phyloP scores from a whole-genome alignment of 305 asterid genomes.

The Plantago coronopus region DNA sequence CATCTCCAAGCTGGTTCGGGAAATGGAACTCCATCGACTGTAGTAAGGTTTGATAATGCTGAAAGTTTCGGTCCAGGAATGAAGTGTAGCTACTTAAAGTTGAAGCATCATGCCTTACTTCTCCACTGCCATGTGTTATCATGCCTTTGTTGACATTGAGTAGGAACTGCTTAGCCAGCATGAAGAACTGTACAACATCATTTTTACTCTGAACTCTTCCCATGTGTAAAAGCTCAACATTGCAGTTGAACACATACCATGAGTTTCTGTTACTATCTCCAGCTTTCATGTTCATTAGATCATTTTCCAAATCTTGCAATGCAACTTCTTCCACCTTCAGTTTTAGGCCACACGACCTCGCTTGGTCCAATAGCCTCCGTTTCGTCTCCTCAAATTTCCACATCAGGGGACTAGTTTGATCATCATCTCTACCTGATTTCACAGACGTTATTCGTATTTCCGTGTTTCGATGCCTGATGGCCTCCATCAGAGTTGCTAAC shows the following conservation, averaged over 20 bases:
- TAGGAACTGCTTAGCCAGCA: neutral
- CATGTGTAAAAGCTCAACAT: conserved; percentile 11
- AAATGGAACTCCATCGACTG: conserved; percentile 6
- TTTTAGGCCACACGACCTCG: conserved; percentile 2
- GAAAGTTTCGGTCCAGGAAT: neutral
- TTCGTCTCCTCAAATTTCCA: conserved; percentile 9
- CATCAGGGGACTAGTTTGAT: neutral
- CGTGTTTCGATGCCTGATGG: no score
- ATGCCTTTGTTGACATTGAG: neutral
- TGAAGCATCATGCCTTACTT: conserved; percentile 1
- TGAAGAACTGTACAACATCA: neutral
- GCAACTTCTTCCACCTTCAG: neutral
- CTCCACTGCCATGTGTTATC: neutral
- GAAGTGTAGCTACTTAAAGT: neutral
- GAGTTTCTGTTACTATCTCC: neutral
- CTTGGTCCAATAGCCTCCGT: conserved; percentile 5
- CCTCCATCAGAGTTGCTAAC: neutral
- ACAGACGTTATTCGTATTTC: neutral
- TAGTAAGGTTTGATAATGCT: conserved; percentile 3
- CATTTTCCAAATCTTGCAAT: conserved; percentile 1
- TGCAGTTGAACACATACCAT: conserved; percentile 8
- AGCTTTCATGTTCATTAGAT: neutral
- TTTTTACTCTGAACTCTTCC: conserved; percentile 5
- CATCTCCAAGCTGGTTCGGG: neutral
- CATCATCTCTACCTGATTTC: neutral